Base-by-base conservation (phyloP, 2,329 filamentous ascomycete species). In the Phaeosphaeriaceae sp. region DNA sequence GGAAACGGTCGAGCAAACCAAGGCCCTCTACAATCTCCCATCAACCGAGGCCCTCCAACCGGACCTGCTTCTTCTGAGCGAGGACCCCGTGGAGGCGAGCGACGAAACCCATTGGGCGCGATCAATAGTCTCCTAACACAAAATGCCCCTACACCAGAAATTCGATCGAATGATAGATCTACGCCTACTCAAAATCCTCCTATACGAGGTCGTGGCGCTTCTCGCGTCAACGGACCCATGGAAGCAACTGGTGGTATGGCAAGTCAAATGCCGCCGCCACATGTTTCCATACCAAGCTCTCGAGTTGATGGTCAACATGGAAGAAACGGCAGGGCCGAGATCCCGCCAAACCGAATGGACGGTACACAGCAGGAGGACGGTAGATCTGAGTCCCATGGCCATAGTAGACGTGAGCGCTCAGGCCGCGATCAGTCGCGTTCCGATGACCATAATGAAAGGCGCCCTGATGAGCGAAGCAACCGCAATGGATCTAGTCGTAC, bases 131-230 rank as follows among this genome's bases (percentile, higher is more conserved):
- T 71, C 8, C 46, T 72, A 20, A 59, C 52, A 8, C 66, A 68
- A 35, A 66, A 60, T 34, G 48, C 54, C 9, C 63, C 68, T 29
- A 44, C 55, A 6, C 42, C 55, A 2, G 63, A 68, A 23, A 48
- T 11, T 17, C 12, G 64, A 41, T 43, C 56, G 34, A 56, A 33
- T 21, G 64, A 61, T 35, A 54, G 54, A 1, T 48, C 44, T 28
- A 34, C 42, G 7, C 29, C 46, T 20, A 7, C 13, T 15, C 46
- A 54, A 15, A 60, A 64, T 18, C 54, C 62, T 23, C 58, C 66
- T n/a, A 59, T 71, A 20, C 69, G 70, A 32, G 67, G 67, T 38
- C 67, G 70, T 17, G 67, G 67, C 42, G 63, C 64, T 6, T 62
- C 46, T 44, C 64, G 67, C 16, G 64, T 63, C 13, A 66, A 59